Evolutionary conservation across 139 green algal species (phyloP).

Genomic region (Spirogloea muscicola): DNA sequence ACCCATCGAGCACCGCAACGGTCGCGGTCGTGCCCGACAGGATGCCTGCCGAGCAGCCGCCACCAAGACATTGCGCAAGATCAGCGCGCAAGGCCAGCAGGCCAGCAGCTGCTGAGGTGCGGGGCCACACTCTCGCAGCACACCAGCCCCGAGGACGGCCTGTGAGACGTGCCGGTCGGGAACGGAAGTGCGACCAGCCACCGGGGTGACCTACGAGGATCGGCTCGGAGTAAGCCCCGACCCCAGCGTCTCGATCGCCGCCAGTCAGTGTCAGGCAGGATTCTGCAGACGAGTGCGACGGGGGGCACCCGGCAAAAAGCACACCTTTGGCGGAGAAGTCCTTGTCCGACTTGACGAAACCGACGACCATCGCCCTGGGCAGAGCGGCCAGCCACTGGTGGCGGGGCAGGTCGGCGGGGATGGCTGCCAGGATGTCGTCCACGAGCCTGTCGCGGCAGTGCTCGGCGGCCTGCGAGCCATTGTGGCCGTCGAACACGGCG

Average conservation of each 20-base stretch:
- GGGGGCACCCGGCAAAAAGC: too few relatives aligned
- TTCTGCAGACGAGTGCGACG: too few relatives aligned
- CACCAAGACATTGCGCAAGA: neutral
- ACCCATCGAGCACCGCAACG: conserved; percentile 59
- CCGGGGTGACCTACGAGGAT: too few relatives aligned
- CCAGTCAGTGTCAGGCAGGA: too few relatives aligned
- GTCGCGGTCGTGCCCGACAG: conserved; percentile 58
- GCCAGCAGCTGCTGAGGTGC: too few relatives aligned
- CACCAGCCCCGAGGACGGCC: too few relatives aligned
- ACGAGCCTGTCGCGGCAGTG: neutral
- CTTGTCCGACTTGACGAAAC: conserved; percentile 5
- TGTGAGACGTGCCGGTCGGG: too few relatives aligned
- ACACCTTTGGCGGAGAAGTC: neutral
- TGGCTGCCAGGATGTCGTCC: conserved; percentile 8
- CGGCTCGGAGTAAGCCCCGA: too few relatives aligned
- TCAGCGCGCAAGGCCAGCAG: neutral
- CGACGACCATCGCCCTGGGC: conserved; percentile 1
- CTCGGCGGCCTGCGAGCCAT: conserved; percentile 39
- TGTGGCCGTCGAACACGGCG: conserved; percentile 63
- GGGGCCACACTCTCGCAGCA: too few relatives aligned
- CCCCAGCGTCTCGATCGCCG: too few relatives aligned
- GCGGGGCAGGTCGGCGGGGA: neutral
- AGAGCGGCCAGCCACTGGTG: conserved; percentile 4
- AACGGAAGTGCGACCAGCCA: too few relatives aligned
- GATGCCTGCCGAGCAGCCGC: neutral